phyloP scores from a whole-genome alignment of 176 grass and related monocot genomes.

The Pharus latifolius region DNA sequence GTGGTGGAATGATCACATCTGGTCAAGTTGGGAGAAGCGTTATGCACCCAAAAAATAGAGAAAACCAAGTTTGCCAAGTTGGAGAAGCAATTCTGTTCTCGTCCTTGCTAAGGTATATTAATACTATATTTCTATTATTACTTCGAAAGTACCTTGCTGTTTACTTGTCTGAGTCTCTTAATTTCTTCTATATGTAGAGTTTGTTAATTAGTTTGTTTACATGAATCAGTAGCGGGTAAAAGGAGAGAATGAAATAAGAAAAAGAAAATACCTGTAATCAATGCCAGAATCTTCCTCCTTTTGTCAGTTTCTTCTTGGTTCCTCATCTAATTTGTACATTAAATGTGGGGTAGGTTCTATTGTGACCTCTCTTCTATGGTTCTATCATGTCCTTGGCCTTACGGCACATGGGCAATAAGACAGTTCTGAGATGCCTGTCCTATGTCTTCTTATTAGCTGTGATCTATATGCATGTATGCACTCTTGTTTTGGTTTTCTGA shows the following conservation, averaged over 20 bases:
- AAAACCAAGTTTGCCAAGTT: constrained; percentile 82
- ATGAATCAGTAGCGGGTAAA: neutral
- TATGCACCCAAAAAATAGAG: constrained; percentile 57
- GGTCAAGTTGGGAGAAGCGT: constrained; percentile 48
- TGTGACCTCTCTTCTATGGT: too few species aligned
- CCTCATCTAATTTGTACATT: neutral
- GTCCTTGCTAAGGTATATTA: constrained; percentile 72
- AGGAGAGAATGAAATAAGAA: neutral
- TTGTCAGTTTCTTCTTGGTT: neutral
- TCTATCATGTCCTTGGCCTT: too few species aligned
- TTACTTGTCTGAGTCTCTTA: too few species aligned
- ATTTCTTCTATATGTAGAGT: too few species aligned
- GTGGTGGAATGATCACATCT: constrained; percentile 36
- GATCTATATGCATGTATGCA: too few species aligned
- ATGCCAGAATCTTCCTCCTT: neutral
- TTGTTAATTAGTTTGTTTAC: too few species aligned
- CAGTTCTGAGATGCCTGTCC: constrained; percentile 8
- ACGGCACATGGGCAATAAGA: neutral
- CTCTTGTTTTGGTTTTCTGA: too few species aligned
- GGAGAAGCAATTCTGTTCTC: constrained; percentile 88
- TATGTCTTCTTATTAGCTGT: too few species aligned
- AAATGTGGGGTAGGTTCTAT: neutral
- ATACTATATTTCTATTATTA: neutral
- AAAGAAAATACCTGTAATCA: neutral
- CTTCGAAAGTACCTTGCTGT: neutral